These are phyloP conservation scores for Firmiana major DNA, from an alignment of 345 rosid species.

Conservation along the genomic window DNA sequence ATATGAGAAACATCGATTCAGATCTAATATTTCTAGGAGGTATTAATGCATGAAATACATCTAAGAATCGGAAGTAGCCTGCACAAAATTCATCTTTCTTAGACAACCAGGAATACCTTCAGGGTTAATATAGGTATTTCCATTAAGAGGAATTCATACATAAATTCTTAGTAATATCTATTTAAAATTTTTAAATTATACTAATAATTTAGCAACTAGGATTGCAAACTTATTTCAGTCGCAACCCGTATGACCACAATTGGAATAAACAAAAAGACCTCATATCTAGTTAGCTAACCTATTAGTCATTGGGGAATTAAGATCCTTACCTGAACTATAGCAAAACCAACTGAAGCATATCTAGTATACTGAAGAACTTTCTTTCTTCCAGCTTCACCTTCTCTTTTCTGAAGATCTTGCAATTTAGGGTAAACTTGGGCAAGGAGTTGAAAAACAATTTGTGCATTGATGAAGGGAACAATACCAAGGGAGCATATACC, in stretches of 20 bases:
- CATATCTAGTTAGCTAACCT: constrained; percentile 1
- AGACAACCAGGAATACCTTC: neutral
- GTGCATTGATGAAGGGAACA: constrained; percentile 94
- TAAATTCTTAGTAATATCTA: neutral
- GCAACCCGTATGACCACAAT: neutral
- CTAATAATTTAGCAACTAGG: neutral
- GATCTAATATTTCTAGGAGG: neutral
- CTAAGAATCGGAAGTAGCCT: constrained; percentile 1
- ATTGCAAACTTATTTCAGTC: neutral
- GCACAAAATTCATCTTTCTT: neutral
- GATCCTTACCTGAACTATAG: constrained; percentile 64
- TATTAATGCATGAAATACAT: constrained; percentile 7
- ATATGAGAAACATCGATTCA: neutral
- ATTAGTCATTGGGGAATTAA: neutral
- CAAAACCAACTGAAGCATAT: constrained; percentile 94
- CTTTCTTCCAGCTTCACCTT: constrained; percentile 99
- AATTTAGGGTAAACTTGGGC: constrained; percentile 94
- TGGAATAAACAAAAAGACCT: neutral
- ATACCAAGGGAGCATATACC: constrained; percentile 97
- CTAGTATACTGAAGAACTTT: constrained; percentile 87
- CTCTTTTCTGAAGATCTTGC: constrained; percentile 98
- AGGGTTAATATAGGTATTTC: neutral
- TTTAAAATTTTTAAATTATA: neutral
- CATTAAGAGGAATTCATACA: neutral
- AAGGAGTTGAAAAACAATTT: constrained; percentile 96